Conservation (phyloP, 805 yeast genomes). For the Barnettozyma wickerhamii region DNA sequence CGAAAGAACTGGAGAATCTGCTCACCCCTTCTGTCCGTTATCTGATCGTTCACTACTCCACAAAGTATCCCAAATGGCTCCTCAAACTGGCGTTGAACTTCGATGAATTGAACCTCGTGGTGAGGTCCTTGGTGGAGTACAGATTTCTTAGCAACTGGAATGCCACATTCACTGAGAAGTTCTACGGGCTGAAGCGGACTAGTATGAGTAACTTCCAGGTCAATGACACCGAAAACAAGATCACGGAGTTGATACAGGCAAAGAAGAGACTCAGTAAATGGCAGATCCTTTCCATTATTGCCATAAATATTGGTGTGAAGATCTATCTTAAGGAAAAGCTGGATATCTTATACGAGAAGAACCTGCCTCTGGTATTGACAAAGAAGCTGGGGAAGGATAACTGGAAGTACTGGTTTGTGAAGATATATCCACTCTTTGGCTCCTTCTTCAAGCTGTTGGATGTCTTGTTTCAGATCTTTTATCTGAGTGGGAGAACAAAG, state of each 20-base stretch:
- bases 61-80: slow-evolving; percentile 66
- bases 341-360: slow-evolving; percentile 55
- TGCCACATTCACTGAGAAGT: slow-evolving; percentile 84
- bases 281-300: slow-evolving; percentile 53
- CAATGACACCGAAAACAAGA: slow-evolving; percentile 26
- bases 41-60: slow-evolving; percentile 76
- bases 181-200: slow-evolving; percentile 78
- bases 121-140: slow-evolving; percentile 67
- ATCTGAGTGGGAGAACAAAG: slow-evolving; percentile 60
- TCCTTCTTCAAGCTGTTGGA: slow-evolving; percentile 43
- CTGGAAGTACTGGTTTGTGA: slow-evolving; percentile 41
- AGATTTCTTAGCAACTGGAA: slow-evolving; percentile 69
- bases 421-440: slow-evolving; percentile 57
- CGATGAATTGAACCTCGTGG: slow-evolving; percentile 66
- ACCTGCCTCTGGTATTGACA: slow-evolving; percentile 56
- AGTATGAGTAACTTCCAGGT: slow-evolving; percentile 30
- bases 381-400: slow-evolving; percentile 33
- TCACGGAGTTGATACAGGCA: slow-evolving; percentile 39
- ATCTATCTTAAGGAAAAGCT: slow-evolving; percentile 62
- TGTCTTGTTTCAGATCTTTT: slow-evolving; percentile 55
- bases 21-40: slow-evolving; percentile 81
- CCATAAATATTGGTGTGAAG: slow-evolving; percentile 60
- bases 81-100: slow-evolving; percentile 59
- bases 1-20: slow-evolving; percentile 70
- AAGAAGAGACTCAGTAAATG: slow-evolving; percentile 45